phyloP scores from a whole-genome alignment of 352 stramenopile species.

The Saprolegnia diclina region DNA sequence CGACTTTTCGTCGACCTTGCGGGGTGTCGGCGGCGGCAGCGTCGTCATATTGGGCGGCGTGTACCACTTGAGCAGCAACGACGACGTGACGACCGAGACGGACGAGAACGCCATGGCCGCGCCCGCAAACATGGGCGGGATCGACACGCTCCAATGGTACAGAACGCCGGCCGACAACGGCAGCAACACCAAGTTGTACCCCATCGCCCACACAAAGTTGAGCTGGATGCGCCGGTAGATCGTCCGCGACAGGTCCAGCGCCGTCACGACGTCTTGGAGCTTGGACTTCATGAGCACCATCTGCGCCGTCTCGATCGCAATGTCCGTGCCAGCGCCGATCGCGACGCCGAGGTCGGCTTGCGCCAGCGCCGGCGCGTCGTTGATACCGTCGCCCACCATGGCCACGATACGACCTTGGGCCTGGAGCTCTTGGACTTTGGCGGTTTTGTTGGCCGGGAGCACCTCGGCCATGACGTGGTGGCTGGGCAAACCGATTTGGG shows the following conservation, averaged over 20 bases:
- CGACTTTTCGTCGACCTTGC: conserved; percentile 93
- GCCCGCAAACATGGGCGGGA: conserved; percentile 95
- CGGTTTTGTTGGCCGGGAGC: conserved; percentile 90
- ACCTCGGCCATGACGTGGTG: conserved; percentile 80
- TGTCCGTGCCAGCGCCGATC: conserved; percentile 93
- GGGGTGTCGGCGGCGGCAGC: too few species aligned
- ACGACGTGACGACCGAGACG: conserved; percentile 94
- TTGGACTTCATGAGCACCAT: conserved; percentile 82
- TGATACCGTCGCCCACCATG: conserved; percentile 98
- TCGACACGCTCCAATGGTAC: conserved; percentile 90
- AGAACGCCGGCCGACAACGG: conserved; percentile 95
- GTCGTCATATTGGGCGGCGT: too few species aligned
- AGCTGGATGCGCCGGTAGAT: conserved; percentile 96
- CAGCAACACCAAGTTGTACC: conserved; percentile 98
- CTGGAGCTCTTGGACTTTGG: conserved; percentile 42
- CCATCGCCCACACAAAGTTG: conserved; percentile 97
- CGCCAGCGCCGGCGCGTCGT: conserved; percentile 96
- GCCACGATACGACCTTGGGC: conserved; percentile 74
- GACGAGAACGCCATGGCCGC: conserved; percentile 95
- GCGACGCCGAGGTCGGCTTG: conserved; percentile 97
- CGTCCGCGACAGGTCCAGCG: conserved; percentile 92
- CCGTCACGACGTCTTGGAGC: conserved; percentile 92
- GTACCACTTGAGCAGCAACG: conserved; percentile 91
- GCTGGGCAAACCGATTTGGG: conserved; percentile 93
- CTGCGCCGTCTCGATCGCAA: conserved; percentile 94